phyloP scores from a whole-genome alignment of 1,284 basidiomycete species.

The Spongispora temasekensis region DNA sequence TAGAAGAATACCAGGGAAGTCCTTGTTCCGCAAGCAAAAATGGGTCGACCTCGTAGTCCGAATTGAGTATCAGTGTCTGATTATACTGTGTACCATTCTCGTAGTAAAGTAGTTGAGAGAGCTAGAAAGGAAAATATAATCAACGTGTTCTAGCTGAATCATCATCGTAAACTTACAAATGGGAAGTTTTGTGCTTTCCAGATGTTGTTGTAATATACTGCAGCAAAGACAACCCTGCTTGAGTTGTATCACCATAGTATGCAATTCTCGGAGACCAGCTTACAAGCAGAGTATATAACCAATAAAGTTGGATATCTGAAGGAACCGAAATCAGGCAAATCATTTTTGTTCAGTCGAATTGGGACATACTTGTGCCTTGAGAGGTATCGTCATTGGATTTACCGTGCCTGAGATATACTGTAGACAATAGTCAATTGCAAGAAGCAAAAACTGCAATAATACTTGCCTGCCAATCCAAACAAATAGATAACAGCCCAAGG shows the following conservation, averaged over 20 bases:
- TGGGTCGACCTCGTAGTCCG: constrained; percentile 49
- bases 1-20: constrained; percentile 36
- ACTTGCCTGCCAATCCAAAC: constrained; percentile 55
- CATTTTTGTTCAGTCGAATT: not conserved
- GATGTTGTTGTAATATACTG: constrained; percentile 47
- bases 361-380: constrained; percentile 41
- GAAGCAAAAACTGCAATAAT: not conserved
- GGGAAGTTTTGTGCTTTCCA: constrained; percentile 51
- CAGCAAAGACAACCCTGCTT: constrained; percentile 44
- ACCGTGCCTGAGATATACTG: constrained; percentile 46
- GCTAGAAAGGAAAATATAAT: constrained; percentile 11
- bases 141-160: not conserved
- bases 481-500: constrained; percentile 50
- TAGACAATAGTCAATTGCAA: constrained; percentile 10
- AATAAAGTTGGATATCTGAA: constrained; percentile 43
- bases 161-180: constrained; percentile 36
- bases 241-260: not conserved
- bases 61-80: constrained; percentile 48
- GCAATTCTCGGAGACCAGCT: not conserved
- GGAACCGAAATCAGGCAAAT: not conserved
- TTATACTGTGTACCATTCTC: constrained; percentile 48
- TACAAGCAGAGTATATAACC: constrained; percentile 53
- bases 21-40: constrained; percentile 44
- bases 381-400: constrained; percentile 50
- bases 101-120: constrained; percentile 52